Evolutionary conservation across 441 rosid genomes (phyloP).

Genomic region (Viola pubescens): DNA sequence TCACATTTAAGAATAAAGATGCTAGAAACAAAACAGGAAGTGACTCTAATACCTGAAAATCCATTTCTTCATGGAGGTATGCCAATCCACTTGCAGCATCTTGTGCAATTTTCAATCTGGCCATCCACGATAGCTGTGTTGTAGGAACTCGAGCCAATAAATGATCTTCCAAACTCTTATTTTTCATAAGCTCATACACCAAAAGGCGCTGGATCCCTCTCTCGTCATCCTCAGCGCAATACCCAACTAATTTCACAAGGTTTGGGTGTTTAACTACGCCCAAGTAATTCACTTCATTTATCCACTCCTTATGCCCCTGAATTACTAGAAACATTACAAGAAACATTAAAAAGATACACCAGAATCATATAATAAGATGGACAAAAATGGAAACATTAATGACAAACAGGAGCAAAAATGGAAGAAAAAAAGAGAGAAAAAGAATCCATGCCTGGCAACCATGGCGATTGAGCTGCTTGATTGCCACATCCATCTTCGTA

Average conservation of each 20-base stretch:
- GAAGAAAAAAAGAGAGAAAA: not conserved
- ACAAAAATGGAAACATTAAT: not conserved
- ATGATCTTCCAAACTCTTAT: slow-evolving; percentile 89
- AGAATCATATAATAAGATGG: slow-evolving; percentile 18
- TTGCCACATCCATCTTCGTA: slow-evolving; percentile 63
- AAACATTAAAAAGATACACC: not conserved
- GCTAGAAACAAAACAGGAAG: not conserved
- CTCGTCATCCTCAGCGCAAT: slow-evolving; percentile 91
- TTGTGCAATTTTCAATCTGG: slow-evolving; percentile 67
- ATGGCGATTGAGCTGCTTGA: slow-evolving; percentile 71
- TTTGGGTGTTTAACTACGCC: slow-evolving; percentile 92
- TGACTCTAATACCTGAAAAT: slow-evolving; percentile 57
- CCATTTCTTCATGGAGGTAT: slow-evolving; percentile 94
- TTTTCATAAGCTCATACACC: slow-evolving; percentile 80
- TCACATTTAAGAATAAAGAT: not conserved
- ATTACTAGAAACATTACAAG: slow-evolving; percentile 36
- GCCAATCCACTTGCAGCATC: slow-evolving; percentile 93
- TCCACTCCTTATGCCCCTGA: slow-evolving; percentile 99
- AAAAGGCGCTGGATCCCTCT: slow-evolving; percentile 89
- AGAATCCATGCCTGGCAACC: slow-evolving; percentile 78
- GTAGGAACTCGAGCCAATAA: slow-evolving; percentile 45
- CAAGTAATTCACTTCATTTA: slow-evolving; percentile 84
- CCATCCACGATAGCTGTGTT: slow-evolving; percentile 55
- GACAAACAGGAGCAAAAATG: not conserved
- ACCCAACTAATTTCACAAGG: slow-evolving; percentile 86